Percentiles rank a stretch among this genome's conserved stretches.
Evolutionary conservation across 2,329 filamentous ascomycete genomes (phyloP).

Genomic region (Aspergillus candidus): DNA sequence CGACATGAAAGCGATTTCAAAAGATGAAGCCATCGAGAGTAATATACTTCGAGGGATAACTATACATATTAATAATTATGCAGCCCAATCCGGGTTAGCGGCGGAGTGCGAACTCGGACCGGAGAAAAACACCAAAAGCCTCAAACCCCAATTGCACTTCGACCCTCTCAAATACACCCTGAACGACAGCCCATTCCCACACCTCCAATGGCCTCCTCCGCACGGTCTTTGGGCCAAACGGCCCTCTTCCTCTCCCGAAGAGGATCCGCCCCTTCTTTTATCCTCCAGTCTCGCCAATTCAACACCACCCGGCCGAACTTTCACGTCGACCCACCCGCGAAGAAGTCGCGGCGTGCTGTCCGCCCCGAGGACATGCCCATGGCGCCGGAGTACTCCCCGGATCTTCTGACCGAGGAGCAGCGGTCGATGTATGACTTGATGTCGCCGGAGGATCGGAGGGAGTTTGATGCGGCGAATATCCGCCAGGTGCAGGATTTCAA

Average conservation of each 20-base stretch:
- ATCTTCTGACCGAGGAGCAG: slow-evolving; percentile 27
- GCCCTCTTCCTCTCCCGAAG: slow-evolving; percentile 28
- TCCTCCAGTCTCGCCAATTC: slow-evolving; percentile 25
- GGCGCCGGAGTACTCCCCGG: slow-evolving; percentile 33
- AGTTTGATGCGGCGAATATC: slow-evolving; percentile 33
- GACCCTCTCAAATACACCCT: slow-evolving; percentile 18
- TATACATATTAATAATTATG: background rate
- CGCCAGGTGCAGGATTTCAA: slow-evolving; percentile 35
- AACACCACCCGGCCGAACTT: slow-evolving; percentile 28
- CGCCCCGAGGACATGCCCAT: slow-evolving; percentile 24
- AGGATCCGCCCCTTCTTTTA: slow-evolving; percentile 16
- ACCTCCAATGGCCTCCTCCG: slow-evolving; percentile 33
- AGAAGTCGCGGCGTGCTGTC: slow-evolving; percentile 5
- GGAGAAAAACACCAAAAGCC: slow-evolving; percentile 14
- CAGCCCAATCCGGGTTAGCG: slow-evolving; percentile 19
- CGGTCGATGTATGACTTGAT: slow-evolving; percentile 36
- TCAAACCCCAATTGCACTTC: slow-evolving; percentile 1
- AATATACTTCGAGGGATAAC: background rate
- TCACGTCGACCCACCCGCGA: slow-evolving; percentile 29
- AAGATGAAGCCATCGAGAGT: background rate
- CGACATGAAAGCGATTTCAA: no score
- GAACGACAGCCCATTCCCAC: slow-evolving; percentile 8
- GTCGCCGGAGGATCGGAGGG: slow-evolving; percentile 30
- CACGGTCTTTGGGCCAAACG: slow-evolving; percentile 34
- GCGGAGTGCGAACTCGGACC: slow-evolving; percentile 12